Evolutionary conservation across 1,139 yeast genomes (phyloP).

Genomic region (Suhomyces bolitotheri): DNA sequence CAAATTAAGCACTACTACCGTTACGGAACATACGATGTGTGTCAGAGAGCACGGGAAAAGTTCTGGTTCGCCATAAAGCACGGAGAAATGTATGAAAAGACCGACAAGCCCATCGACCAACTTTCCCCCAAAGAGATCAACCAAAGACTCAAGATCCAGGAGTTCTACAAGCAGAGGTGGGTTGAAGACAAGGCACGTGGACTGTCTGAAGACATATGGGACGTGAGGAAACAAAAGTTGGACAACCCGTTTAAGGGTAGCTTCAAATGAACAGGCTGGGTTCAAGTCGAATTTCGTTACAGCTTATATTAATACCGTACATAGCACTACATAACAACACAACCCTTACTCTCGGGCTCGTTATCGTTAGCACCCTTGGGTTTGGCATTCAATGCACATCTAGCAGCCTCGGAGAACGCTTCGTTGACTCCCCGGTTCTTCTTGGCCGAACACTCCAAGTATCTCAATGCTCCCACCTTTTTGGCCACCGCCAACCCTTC

Average conservation of each 20-base stretch:
- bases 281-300: too few relatives aligned
- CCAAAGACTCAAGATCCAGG: constrained; percentile 57
- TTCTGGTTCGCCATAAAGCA: constrained; percentile 77
- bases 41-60: constrained; percentile 70
- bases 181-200: constrained; percentile 65
- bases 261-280: constrained; percentile 1
- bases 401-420: constrained; percentile 95
- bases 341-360: constrained; percentile 45
- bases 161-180: constrained; percentile 64
- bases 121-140: constrained; percentile 49
- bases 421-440: constrained; percentile 94
- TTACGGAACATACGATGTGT: constrained; percentile 72
- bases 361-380: constrained; percentile 71
- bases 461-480: constrained; percentile 79
- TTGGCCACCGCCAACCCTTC: constrained; percentile 88
- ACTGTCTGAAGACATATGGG: constrained; percentile 85
- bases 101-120: constrained; percentile 32
- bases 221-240: constrained; percentile 41
- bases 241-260: constrained; percentile 14
- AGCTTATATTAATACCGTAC: background rate
- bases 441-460: constrained; percentile 92
- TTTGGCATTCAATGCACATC: constrained; percentile 90
- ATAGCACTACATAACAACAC: constrained; percentile 39
- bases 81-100: constrained; percentile 32
- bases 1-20: constrained; percentile 81